Base-by-base conservation (phyloP, 345 rosid species). In the Geranium rotundifolium region DNA sequence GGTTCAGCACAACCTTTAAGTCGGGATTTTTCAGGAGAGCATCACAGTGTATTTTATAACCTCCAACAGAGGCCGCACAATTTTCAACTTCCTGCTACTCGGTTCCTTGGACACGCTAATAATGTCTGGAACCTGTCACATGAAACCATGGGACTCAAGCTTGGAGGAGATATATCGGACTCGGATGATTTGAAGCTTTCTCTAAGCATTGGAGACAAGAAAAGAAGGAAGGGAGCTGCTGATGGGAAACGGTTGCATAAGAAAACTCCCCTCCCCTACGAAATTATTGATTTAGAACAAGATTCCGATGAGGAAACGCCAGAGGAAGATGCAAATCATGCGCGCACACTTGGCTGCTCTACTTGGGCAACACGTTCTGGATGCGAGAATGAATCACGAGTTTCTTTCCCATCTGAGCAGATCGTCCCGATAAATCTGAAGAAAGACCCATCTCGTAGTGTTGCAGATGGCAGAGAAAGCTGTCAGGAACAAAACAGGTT, bases 111-210 rank as follows among this genome's bases (percentile, higher is more conserved):
- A 56, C 65, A 10, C 27, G 71, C 15, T 17, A 64, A 67, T 17
- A 64, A 67, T 3, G 67, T 39, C 50, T 64, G 64, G 19, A 62
- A 62, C 54, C 46, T 68, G 59, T 50, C 58, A 12, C 59, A 61
- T 10, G 20, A 63, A 58, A 56, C 62, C 1, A 5, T 29, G 9
- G 67, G 67, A 39, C 29, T 54, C 2, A 23, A 57, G 19, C 62
- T 1, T 57, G 54, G 8, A 7, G 57, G 41, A 55, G n/a, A 50
- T 20, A 37, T 61, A 29, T 57, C 69, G 19, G 67, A 64, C 59
- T 10, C 72, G 52, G 60, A 56, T 66, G 77, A 74, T 19, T 71
- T 83, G 73, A 69, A 69, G 46, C 83, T 81, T 65, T 77, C 85
- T 50, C 73, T 81, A 49, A 60, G 61, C 55, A 59, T 57, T 65